Conservation (phyloP, 768 basidiomycete species). For the Mycena sanguinolenta region DNA sequence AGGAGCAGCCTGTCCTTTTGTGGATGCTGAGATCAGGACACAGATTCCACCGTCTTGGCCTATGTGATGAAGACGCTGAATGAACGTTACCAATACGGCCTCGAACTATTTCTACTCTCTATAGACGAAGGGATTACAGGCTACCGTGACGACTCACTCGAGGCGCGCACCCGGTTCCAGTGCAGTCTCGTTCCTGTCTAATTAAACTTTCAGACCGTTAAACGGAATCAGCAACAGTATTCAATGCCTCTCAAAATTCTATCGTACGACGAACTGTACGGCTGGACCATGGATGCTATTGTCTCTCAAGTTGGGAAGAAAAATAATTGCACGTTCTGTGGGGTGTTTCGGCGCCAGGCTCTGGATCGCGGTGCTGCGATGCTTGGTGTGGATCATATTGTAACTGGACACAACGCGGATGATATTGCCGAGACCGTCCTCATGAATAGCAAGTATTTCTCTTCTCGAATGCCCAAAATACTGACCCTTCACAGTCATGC, state of each 20-base stretch:
- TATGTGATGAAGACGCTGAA: slow-evolving; percentile 97
- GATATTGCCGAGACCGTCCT: slow-evolving; percentile 99
- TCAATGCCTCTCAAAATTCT: slow-evolving; percentile 95
- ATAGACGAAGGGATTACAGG: slow-evolving; percentile 99
- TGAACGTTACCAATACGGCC: slow-evolving; percentile 92
- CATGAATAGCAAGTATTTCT: slow-evolving; percentile 88
- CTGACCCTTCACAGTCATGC: slow-evolving; percentile 80
- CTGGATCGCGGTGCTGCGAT: slow-evolving; percentile 93
- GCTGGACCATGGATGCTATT: slow-evolving; percentile 99
- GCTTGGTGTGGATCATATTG: slow-evolving; percentile 94
- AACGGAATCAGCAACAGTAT: slow-evolving; percentile 96
- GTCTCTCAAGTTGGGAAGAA: slow-evolving; percentile 95
- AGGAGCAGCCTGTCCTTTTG: not conserved
- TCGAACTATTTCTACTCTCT: slow-evolving; percentile 92
- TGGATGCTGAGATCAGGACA: slow-evolving; percentile 9
- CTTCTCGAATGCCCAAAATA: not conserved
- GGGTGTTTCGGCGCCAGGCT: slow-evolving; percentile 96
- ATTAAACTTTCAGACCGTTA: slow-evolving; percentile 80
- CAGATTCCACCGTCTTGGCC: slow-evolving; percentile 98
- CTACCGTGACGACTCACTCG: slow-evolving; percentile 96
- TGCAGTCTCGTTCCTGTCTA: not conserved
- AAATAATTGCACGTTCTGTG: slow-evolving; percentile 99
- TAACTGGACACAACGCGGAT: slow-evolving; percentile 99
- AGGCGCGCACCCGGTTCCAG: slow-evolving; percentile 58
- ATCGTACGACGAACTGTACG: slow-evolving; percentile 95